These are phyloP conservation scores for Cenococcum geophilum DNA, from an alignment of 495 filamentous ascomycete species.

Conservation along the genomic window DNA sequence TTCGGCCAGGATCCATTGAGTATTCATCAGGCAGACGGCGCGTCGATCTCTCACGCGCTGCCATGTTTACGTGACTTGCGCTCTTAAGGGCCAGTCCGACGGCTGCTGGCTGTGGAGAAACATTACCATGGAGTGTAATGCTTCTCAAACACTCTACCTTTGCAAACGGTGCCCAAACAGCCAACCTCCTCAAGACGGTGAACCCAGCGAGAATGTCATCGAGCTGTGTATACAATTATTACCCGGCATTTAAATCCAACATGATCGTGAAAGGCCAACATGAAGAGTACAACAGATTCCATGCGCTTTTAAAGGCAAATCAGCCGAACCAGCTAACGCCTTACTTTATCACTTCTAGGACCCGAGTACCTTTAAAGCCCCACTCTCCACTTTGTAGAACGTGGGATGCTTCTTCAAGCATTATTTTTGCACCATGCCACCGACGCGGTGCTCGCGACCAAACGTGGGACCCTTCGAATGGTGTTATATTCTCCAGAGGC, in stretches of 20 bases:
- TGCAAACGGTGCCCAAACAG: not conserved
- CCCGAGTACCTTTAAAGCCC: not conserved
- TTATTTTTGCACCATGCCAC: not conserved
- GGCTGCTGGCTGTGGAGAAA: not conserved
- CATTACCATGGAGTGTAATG: conserved; percentile 11
- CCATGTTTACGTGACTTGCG: not conserved
- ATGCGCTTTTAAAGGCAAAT: not conserved
- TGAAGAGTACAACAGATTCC: not conserved
- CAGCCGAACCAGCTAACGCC: not conserved
- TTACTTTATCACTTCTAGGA: not conserved
- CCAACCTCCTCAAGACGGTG: not conserved
- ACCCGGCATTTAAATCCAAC: not conserved
- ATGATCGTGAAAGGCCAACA: not conserved
- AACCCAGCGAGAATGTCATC: not conserved
- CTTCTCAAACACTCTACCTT: conserved; percentile 2
- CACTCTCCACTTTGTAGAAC: not conserved
- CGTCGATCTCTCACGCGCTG: not conserved
- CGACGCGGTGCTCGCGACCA: not conserved
- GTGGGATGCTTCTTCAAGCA: not conserved
- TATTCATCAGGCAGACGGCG: not conserved
- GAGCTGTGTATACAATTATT: not conserved
- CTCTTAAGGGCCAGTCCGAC: not conserved
- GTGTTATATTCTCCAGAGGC: not conserved
- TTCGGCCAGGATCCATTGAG: not conserved
- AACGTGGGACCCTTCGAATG: conserved; percentile 1